Base-by-base conservation (phyloP, 176 grass and related monocot genomes). In the Musa schizocarpa region DNA sequence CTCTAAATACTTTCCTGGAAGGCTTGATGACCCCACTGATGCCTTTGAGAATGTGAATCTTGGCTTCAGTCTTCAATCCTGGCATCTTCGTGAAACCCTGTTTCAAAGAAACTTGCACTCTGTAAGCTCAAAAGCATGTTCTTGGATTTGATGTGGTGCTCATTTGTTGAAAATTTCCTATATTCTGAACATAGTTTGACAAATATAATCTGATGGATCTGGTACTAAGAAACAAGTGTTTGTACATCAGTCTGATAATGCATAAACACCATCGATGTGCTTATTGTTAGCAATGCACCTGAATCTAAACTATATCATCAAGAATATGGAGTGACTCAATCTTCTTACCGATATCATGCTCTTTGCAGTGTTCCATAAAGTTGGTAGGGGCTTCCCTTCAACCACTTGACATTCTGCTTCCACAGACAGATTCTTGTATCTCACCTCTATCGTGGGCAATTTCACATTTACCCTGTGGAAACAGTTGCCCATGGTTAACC, bases 11-110 rank as follows among this genome's bases (percentile, higher is more conserved):
- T 83, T 80, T 71, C 85, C 85, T 87, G 21, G 85, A 75, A 19
- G 92, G 85, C 76, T 88, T 96, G 75, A 96, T 75, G 75, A 96
- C 56, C 17, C 85, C 89, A 63, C 57, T 84, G 81, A 92, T 53
- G 52, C 86, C 83, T 65, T 77, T 83, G 12, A 87, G 71, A 83
- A 87, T 87, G 55, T 52, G 74, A 70, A 96, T 78, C 25, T 48
- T 89, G 9, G 85, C 78, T 55, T 79, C 81, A n/a, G 27, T 21
- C 19, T 74, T 83, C 59, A 96, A 72, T 27, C 74, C 85, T 49
- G 85, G 75, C 61, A 86, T 9, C 63, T 52, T 82, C 7, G 71
- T 48, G 74, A 86, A 29, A 82, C 49, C 80, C 85, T 86, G 64
- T 20, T 74, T 20, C 13, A 73, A 34, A 53, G 22, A 65, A 73